A percentile compares a stretch with the other conserved stretches of the same genome.
Evolutionary conservation across 805 yeast species (phyloP).

Genomic region (Grigorovia transvaalensis): DNA sequence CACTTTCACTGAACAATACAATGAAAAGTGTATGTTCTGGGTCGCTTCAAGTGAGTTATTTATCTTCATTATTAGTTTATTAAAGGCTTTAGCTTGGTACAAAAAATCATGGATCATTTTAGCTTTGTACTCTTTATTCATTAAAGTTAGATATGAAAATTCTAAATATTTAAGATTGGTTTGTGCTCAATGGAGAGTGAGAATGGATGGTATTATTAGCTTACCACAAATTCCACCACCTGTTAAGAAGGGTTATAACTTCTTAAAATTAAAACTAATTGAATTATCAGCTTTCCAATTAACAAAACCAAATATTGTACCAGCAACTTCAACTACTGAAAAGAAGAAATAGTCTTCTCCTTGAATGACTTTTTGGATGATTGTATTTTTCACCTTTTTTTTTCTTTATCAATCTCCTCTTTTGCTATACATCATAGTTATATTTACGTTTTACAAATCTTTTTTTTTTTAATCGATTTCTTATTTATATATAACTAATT

Average conservation of each 20-base stretch:
- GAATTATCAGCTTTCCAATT: constrained; percentile 8
- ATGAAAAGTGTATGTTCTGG: constrained; percentile 46
- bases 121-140: constrained; percentile 46
- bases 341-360: background rate
- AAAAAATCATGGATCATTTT: constrained; percentile 53
- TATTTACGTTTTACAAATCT: too few relatives aligned
- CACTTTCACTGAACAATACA: constrained; percentile 40
- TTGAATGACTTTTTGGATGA: background rate
- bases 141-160: constrained; percentile 69
- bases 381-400: too few relatives aligned
- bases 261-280: constrained; percentile 7
- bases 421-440: background rate
- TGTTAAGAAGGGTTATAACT: constrained; percentile 29
- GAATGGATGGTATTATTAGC: constrained; percentile 45
- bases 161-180: constrained; percentile 62
- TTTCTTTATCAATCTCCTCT: background rate
- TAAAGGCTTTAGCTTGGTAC: constrained; percentile 51
- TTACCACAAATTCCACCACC: constrained; percentile 45
- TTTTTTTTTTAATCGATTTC: too few relatives aligned
- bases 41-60: constrained; percentile 52
- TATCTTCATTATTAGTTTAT: constrained; percentile 32
- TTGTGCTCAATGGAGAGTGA: constrained; percentile 58
- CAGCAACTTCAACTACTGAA: constrained; percentile 1
- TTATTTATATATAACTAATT: too few relatives aligned
- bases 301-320: constrained; percentile 2